Evolutionary conservation across 2,329 filamentous ascomycete genomes (phyloP).

Genomic region (Lasiodiplodia theobromae): DNA sequence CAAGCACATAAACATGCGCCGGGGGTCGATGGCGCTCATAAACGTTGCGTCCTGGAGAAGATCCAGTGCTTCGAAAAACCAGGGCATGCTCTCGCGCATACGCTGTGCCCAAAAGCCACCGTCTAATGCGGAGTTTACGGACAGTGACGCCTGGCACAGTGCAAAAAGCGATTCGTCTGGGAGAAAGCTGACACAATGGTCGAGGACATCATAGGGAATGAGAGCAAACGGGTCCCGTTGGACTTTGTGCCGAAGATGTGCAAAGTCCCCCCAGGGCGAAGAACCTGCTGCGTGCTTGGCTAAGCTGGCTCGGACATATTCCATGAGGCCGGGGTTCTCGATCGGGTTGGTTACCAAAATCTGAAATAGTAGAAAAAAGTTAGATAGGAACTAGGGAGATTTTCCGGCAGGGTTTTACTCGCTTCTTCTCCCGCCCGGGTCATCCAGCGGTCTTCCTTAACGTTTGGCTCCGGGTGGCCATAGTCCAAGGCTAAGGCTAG

Average conservation of each 20-base stretch:
- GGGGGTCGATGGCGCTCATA: slow-evolving; percentile 27
- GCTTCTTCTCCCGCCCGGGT: not conserved
- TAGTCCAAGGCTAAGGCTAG: not conserved
- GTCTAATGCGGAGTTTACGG: not conserved
- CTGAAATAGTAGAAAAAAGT: too few species aligned
- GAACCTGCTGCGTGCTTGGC: too few species aligned
- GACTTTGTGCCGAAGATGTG: too few species aligned
- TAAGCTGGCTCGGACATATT: too few species aligned
- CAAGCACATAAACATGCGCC: slow-evolving; percentile 36
- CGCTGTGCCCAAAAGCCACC: not conserved
- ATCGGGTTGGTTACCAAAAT: too few species aligned
- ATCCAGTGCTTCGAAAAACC: not conserved
- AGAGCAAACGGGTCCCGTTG: not conserved
- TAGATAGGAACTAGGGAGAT: too few species aligned
- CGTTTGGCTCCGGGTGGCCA: not conserved
- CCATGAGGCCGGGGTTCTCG: too few species aligned
- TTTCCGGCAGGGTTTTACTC: too few species aligned
- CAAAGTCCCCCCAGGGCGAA: too few species aligned
- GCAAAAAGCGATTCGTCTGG: not conserved
- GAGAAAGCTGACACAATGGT: not conserved
- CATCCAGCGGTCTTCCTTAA: not conserved
- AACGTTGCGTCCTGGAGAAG: not conserved
- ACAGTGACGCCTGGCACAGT: not conserved
- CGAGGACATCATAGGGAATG: not conserved
- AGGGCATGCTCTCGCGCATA: not conserved